phyloP scores from a whole-genome alignment of 2,329 filamentous ascomycete species.

The Fonsecaea monophora region DNA sequence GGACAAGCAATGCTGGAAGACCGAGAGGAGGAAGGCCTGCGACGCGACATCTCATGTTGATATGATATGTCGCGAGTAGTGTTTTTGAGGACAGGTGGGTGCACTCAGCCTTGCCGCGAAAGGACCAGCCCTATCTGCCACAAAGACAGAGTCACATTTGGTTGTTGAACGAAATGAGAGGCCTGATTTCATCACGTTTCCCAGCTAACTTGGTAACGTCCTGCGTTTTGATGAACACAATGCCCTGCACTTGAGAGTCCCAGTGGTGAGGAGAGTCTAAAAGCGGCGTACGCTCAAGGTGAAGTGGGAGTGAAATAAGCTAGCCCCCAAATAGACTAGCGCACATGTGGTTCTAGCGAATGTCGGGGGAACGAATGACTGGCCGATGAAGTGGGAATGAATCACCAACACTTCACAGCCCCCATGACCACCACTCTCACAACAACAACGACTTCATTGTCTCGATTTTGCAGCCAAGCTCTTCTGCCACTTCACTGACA shows the following conservation, averaged over 20 bases:
- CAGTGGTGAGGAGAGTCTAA: not conserved
- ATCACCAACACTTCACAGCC: not conserved
- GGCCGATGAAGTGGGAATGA: not conserved
- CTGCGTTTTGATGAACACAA: not conserved
- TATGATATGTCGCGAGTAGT: not conserved
- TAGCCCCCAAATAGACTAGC: slow-evolving; percentile 1
- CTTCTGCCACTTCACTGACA: not conserved
- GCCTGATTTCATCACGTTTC: not conserved
- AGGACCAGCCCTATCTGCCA: not conserved
- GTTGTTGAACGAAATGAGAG: not conserved
- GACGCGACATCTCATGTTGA: not conserved
- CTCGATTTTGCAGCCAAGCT: not conserved
- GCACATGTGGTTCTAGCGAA: not conserved
- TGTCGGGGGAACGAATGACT: not conserved
- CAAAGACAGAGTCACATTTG: not conserved
- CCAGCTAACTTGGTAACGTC: not conserved
- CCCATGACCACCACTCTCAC: not conserved
- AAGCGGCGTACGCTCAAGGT: not conserved
- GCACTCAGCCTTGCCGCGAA: not conserved
- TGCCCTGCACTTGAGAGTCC: not conserved
- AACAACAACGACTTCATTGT: not conserved
- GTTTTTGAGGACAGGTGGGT: not conserved
- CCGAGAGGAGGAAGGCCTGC: not conserved
- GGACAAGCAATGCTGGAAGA: not conserved
- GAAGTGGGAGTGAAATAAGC: not conserved